Conservation (phyloP, 73 alveolate genomes). For the Urostyla sp. region DNA sequence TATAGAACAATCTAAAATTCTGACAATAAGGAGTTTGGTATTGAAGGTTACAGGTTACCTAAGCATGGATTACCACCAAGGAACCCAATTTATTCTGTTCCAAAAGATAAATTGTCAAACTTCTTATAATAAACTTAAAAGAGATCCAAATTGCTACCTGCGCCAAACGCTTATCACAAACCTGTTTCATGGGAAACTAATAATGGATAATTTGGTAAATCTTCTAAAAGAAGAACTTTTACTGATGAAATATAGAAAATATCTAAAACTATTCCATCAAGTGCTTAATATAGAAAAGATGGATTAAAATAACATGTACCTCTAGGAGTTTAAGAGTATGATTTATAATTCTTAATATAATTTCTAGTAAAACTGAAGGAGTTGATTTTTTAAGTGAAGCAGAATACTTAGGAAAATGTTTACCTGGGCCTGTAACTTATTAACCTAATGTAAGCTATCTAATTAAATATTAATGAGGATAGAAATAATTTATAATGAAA, state of each 20-base stretch:
- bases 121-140: slow-evolving; percentile 31
- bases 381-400: slow-evolving; percentile 33
- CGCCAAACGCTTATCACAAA: slow-evolving; percentile 42
- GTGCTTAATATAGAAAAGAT: neutral
- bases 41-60: slow-evolving; percentile 39
- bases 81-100: slow-evolving; percentile 48
- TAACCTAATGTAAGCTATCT: slow-evolving; percentile 18
- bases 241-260: slow-evolving; percentile 28
- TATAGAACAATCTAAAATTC: neutral
- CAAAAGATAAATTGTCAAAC: slow-evolving; percentile 30
- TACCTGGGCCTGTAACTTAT: slow-evolving; percentile 32
- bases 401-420: slow-evolving; percentile 14
- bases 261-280: slow-evolving; percentile 20
- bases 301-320: neutral
- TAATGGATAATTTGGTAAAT: slow-evolving; percentile 39
- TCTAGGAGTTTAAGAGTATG: slow-evolving; percentile 1
- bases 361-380: slow-evolving; percentile 20
- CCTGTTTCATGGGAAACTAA: slow-evolving; percentile 33
- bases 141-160: slow-evolving; percentile 44
- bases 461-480: neutral
- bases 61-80: slow-evolving; percentile 36
- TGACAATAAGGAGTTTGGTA: neutral
- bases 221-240: slow-evolving; percentile 21
- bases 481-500: slow-evolving; percentile 6
- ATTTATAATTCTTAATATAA: neutral